A percentile compares a stretch with the other conserved stretches of the same genome.
Conservation (phyloP, 352 stramenopile genomes). For the Phytopythium cucurbitacearum region DNA sequence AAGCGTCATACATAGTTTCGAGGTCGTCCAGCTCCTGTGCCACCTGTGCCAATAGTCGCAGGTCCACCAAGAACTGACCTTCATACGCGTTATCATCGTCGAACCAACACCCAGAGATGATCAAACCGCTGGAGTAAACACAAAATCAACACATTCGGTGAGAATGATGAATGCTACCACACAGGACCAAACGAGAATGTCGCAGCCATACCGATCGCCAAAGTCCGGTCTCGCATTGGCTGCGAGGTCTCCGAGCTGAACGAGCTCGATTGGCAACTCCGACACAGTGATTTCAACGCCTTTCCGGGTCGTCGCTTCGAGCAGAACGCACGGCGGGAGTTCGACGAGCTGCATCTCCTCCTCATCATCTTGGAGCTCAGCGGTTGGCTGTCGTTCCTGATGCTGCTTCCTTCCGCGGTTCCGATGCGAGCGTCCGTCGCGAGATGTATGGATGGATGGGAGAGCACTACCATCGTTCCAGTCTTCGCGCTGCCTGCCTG, state of each 20-base stretch:
- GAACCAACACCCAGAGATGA: conserved; percentile 43
- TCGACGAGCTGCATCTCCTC: conserved; percentile 23
- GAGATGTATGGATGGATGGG: background rate
- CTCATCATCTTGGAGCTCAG: conserved; percentile 12
- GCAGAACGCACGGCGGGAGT: conserved; percentile 31
- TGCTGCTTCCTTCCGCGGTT: background rate
- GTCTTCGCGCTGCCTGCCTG: conserved; percentile 12
- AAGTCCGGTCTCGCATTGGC: conserved; percentile 9
- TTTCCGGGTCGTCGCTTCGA: conserved; percentile 64
- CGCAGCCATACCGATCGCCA: conserved; percentile 41
- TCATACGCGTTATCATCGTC: conserved; percentile 14
- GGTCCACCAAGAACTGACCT: conserved; percentile 24
- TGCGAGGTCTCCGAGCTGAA: background rate
- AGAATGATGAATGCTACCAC: background rate
- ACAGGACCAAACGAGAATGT: background rate
- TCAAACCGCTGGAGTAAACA: conserved; percentile 31
- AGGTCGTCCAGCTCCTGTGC: conserved; percentile 63
- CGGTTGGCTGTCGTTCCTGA: background rate
- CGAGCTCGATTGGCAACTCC: conserved; percentile 61
- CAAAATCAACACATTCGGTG: conserved; percentile 1
- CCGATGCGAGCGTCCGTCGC: background rate
- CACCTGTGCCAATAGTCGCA: conserved; percentile 32
- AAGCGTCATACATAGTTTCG: conserved; percentile 55
- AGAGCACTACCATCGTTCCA: background rate
- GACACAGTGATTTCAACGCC: conserved; percentile 52